Conservation (phyloP, 495 filamentous ascomycete genomes). For the Cercophora samala region DNA sequence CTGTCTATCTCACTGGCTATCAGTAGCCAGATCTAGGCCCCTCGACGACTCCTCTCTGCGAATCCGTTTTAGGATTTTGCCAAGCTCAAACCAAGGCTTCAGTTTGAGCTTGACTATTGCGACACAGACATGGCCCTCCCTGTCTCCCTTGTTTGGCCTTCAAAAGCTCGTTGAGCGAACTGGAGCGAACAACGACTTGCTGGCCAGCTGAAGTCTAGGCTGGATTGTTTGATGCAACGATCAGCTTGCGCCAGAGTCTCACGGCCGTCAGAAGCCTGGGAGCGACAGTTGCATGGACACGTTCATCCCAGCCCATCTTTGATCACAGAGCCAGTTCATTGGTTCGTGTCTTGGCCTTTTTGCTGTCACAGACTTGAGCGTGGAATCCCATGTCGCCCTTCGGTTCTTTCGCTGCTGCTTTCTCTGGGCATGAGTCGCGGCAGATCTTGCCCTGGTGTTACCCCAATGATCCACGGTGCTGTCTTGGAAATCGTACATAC, state of each 20-base stretch:
- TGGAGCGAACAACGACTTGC: background rate
- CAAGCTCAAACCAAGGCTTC: background rate
- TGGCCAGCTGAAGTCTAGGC: background rate
- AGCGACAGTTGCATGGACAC: background rate
- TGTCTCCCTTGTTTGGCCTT: conserved; percentile 2
- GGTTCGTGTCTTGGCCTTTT: background rate
- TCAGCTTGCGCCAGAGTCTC: conserved; percentile 9
- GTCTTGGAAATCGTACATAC: conserved; percentile 17
- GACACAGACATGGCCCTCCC: conserved; percentile 3
- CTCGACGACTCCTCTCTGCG: background rate
- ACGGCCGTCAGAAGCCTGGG: background rate
- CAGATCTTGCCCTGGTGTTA: conserved; percentile 13
- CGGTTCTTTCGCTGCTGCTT: conserved; percentile 7
- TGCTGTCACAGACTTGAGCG: background rate
- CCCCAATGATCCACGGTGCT: conserved; percentile 13
- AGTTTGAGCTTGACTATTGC: background rate
- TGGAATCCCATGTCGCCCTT: conserved; percentile 6
- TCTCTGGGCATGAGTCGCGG: conserved; percentile 24
- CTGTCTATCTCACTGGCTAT: background rate
- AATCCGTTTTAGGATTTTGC: background rate
- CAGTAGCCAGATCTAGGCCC: background rate
- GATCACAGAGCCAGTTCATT: background rate
- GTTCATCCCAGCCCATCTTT: conserved; percentile 6
- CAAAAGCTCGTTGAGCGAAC: background rate
- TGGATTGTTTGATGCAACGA: conserved; percentile 4